phyloP scores from a whole-genome alignment of 257 asterid genomes.

The Nicotiana undulata region DNA sequence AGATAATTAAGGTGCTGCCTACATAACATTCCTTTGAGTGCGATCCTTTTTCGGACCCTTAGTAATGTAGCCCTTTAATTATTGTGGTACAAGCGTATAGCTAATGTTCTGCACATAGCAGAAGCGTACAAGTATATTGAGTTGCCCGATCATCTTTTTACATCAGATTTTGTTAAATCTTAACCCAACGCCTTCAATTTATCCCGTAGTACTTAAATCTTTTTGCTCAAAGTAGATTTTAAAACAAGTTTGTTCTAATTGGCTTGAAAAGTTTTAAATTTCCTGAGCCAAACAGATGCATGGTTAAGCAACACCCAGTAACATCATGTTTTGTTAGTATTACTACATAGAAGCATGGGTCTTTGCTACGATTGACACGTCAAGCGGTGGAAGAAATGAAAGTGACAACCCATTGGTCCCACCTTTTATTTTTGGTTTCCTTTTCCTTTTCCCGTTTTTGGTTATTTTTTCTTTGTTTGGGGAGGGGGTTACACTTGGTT shows the following conservation, averaged over 20 bases:
- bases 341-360: background rate
- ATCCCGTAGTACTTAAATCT: background rate
- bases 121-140: too few species aligned
- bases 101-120: too few species aligned
- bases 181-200: background rate
- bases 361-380: conserved; percentile 2
- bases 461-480: too few species aligned
- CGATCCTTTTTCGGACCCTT: too few species aligned
- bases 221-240: background rate
- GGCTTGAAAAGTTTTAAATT: background rate
- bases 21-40: fast-evolving
- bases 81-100: too few species aligned
- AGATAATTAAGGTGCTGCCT: too few species aligned
- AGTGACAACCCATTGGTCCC: background rate
- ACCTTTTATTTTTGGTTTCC: background rate
- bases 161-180: background rate
- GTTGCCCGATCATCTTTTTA: too few species aligned
- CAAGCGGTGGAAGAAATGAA: conserved; percentile 1
- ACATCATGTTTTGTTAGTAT: conserved; percentile 1
- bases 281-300: background rate
- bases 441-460: background rate
- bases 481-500: background rate
- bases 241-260: background rate
- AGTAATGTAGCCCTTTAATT: too few species aligned
- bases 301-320: background rate